Percentiles rank a stretch among this genome's conserved stretches.
Evolutionary conservation across 768 basidiomycete species (phyloP).

Genomic region (Boletus huronensis): DNA sequence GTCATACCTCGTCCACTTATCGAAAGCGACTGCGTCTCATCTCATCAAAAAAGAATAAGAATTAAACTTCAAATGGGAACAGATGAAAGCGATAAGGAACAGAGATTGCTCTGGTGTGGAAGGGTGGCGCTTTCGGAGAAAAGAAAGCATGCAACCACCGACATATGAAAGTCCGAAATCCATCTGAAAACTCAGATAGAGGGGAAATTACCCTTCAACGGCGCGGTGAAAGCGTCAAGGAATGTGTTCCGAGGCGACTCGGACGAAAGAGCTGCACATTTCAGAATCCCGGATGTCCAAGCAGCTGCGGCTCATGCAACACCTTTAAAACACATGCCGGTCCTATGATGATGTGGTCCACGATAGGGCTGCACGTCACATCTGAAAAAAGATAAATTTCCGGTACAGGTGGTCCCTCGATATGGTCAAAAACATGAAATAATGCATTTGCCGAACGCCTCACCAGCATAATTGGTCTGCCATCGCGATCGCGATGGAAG

Average conservation of each 20-base stretch:
- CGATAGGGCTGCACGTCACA: slow-evolving; percentile 20
- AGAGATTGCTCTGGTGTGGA: slow-evolving; percentile 14
- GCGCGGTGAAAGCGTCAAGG: slow-evolving; percentile 8
- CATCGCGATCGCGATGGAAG: slow-evolving; percentile 27
- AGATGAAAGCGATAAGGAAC: slow-evolving; percentile 23
- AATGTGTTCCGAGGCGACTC: slow-evolving; percentile 1
- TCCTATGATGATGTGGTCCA: slow-evolving; percentile 7
- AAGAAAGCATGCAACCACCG: slow-evolving; percentile 21
- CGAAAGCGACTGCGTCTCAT: slow-evolving; percentile 13
- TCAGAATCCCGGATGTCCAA: slow-evolving; percentile 7
- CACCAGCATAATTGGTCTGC: slow-evolving; percentile 19
- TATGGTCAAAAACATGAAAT: slow-evolving; percentile 26
- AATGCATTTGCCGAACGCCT: slow-evolving; percentile 23
- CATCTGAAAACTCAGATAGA: slow-evolving; percentile 29
- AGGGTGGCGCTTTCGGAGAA: slow-evolving; percentile 25
- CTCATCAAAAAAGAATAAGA: slow-evolving; percentile 12
- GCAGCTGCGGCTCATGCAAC: slow-evolving; percentile 8
- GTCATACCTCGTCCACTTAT: slow-evolving; percentile 15
- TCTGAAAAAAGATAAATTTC: slow-evolving; percentile 19
- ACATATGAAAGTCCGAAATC: slow-evolving; percentile 33
- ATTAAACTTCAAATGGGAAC: slow-evolving; percentile 16
- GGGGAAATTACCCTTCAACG: slow-evolving; percentile 15
- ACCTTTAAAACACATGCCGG: slow-evolving; percentile 6
- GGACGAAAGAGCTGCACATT: slow-evolving; percentile 8
- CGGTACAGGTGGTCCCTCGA: slow-evolving; percentile 25